Base-by-base conservation (phyloP, 441 rosid genomes). In the Mallotus japonicus region DNA sequence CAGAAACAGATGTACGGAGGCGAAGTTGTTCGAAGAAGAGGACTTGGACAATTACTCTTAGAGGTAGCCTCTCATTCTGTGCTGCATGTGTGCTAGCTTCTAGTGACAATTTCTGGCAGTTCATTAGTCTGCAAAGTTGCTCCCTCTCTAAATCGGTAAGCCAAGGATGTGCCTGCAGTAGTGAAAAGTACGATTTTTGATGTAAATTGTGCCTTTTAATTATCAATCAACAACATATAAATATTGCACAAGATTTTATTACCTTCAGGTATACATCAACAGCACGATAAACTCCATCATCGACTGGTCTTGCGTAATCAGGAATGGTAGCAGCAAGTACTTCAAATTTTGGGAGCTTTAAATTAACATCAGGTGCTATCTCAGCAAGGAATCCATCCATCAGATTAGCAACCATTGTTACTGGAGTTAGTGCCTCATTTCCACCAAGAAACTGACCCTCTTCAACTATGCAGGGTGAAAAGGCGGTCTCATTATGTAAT, bases 51-150 rank as follows among this genome's bases (percentile, higher is more conserved):
- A 92, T 87, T 61, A 93, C 88, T 62, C 97, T 79, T 14, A 93
- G 87, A 0, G 98, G 99, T 67, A 95, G 81, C 83, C 97, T 89
- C 80, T 95, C 99, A 56, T 95, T 95, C 78, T 93, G 96, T 13
- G 98, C 91, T 42, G 98, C 99, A 75, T 95, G 99, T 6, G 96
- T 90, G 87, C 92, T 85, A 60, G 94, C 99, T 80, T 95, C 99
- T 11, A 95, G 44, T 19, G 99, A 93, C 5, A 95, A 93, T 78
- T 95, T 95, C 85, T 95, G 95, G 76, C 95, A 92, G 79, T 93
- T 89, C 89, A 95, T 83, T 8, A 95, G 85, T 70, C 87, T 73
- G 75, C 98, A 93, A 17, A 93, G 70, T 53, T 90, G 92, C 77
- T 91, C 98, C 81, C 86, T 88, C 80, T 93, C 98, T 0, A 84